These are phyloP conservation scores for Verbena officinalis DNA, from an alignment of 257 asterid genomes.

Conservation along the genomic window DNA sequence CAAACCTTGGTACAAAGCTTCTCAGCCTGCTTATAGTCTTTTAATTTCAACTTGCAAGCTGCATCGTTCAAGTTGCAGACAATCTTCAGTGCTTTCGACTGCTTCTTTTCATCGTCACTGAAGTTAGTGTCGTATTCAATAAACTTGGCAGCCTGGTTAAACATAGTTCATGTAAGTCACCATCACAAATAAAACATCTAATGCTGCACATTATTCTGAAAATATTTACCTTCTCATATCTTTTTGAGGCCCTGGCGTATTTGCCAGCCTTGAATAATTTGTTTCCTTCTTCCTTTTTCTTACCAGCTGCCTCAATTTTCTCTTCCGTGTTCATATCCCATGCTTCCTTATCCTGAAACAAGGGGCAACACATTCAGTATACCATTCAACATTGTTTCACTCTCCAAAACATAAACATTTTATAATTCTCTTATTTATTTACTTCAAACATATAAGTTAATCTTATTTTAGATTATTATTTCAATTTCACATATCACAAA, in stretches of 20 bases:
- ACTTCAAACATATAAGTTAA: too few relatives aligned
- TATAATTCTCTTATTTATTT: too few relatives aligned
- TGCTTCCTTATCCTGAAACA: conserved; percentile 37
- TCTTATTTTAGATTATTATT: too few relatives aligned
- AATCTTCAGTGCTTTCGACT: conserved; percentile 46
- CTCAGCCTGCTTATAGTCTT: conserved; percentile 13
- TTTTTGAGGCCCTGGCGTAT: conserved; percentile 38
- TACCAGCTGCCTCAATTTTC: conserved; percentile 47
- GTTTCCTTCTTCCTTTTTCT: conserved; percentile 52
- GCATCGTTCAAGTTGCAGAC: conserved; percentile 55
- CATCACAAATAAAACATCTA: not conserved
- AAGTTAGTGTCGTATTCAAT: conserved; percentile 51
- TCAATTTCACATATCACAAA: too few relatives aligned
- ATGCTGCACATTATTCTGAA: not conserved
- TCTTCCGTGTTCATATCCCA: conserved; percentile 32
- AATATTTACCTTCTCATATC: conserved; percentile 56
- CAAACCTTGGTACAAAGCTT: conserved; percentile 12
- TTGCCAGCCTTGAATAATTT: conserved; percentile 47
- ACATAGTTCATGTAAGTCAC: conserved; percentile 5
- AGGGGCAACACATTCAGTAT: not conserved
- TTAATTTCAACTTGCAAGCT: conserved; percentile 30
- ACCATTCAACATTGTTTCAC: too few relatives aligned
- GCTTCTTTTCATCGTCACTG: conserved; percentile 53
- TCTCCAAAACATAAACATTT: too few relatives aligned
- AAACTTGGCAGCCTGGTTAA: conserved; percentile 56